Evolutionary conservation across 768 basidiomycete species (phyloP), one percentile per base, ranked within the genome.

Genomic region (Tylopilus cervinicoccineus): DNA sequence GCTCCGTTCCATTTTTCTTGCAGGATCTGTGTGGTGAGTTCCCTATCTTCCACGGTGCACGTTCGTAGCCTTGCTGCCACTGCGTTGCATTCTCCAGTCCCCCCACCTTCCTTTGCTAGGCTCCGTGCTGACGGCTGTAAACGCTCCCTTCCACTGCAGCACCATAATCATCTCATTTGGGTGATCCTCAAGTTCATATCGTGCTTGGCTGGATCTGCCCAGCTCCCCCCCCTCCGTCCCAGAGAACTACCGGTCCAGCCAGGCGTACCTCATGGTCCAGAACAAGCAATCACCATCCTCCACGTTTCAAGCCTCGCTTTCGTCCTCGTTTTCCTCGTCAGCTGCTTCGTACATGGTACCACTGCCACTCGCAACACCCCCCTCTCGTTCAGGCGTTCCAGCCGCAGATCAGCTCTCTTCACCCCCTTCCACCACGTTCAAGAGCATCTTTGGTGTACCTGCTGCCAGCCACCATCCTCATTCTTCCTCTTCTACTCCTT

Each of bases 281-380:
- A 67, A 63, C 61, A 65, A 65, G 60, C 63, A 73, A 57, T 66
- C 68, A 57, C 65, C 68, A 45, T 55, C 66, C 50, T 65, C 71
- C 57, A 63, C 64, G 56, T 73, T 76, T 50, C 59, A 64, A 45
- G 66, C 67, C 62, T 72, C 73, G 38, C 65, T 68, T 50, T 67
- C 71, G 27, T 71, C 74, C 64, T 74, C 76, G 54, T 72, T 76
- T 61, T 62, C 71, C 54, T 70, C 76, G 59, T 69, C 74, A 51
- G 63, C 67, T 56, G 68, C 63, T 52, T 64, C 72, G 47, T 68
- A 71, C 58, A 71, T 71, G 68, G 62, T 68, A 62, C 63, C 67
- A 54, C 70, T 63, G 62, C 63, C 67, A 54, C 70, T 63, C 55
- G 65, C 65, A 57, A 63, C 61, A 40, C 56, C 63, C 43, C 62